Conservation (phyloP, 441 rosid genomes). For the Pelargonium fulgidum region DNA sequence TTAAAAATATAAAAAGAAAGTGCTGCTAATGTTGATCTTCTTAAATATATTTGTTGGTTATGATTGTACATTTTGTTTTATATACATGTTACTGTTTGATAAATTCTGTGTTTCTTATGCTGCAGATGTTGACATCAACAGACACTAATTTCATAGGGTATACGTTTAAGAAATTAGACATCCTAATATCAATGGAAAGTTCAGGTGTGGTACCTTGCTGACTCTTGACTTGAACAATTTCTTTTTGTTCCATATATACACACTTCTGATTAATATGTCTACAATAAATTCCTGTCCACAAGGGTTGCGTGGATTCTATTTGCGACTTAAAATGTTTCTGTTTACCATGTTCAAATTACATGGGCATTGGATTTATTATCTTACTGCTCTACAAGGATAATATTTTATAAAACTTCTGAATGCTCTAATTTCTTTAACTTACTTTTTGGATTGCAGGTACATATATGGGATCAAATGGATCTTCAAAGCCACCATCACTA, state of each 20-base stretch:
- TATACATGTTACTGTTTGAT: background rate
- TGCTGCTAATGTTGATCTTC: background rate
- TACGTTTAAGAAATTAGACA: conserved; percentile 82
- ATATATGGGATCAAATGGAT: conserved; percentile 49
- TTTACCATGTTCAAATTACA: background rate
- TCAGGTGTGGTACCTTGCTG: conserved; percentile 45
- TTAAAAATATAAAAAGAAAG: background rate
- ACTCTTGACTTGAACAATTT: conserved; percentile 11
- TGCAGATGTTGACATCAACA: conserved; percentile 91
- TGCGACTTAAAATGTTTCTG: background rate
- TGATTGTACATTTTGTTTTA: background rate
- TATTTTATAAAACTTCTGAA: background rate
- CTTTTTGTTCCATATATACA: background rate
- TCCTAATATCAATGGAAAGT: conserved; percentile 59
- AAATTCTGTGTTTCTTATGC: conserved; percentile 14
- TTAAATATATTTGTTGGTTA: background rate
- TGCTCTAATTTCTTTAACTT: conserved; percentile 15
- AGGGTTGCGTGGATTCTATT: background rate
- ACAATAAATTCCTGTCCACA: background rate
- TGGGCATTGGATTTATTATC: background rate
- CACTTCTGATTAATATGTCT: background rate
- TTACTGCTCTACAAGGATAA: background rate
- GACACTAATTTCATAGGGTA: conserved; percentile 90
- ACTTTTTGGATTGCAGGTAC: conserved; percentile 39
- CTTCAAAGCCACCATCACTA: conserved; percentile 66